Percentiles rank a stretch among this genome's conserved stretches.
Conservation (phyloP, 169 alveolate species). For the Amoebophrya sp. region DNA sequence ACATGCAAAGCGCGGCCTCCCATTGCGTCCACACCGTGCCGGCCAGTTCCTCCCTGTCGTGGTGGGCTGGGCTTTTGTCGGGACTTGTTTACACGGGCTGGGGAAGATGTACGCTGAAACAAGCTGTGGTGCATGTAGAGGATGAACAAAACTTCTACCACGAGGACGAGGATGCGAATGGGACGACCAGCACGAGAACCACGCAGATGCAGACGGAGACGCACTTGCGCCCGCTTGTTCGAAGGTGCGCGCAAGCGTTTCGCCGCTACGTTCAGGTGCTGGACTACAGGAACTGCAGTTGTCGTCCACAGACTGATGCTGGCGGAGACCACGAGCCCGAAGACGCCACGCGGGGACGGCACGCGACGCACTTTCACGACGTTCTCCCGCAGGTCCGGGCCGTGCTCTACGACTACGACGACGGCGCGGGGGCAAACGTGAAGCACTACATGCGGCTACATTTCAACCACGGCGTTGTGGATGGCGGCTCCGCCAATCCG, state of each 20-base stretch:
- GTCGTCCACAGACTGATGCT: not conserved
- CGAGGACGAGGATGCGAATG: no score
- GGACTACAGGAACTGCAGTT: not conserved
- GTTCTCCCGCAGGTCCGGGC: not conserved
- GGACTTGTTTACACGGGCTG: no score
- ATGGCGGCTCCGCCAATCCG: not conserved
- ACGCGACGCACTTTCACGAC: not conserved
- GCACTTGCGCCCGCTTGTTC: no score
- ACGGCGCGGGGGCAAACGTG: not conserved
- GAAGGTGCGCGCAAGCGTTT: not conserved
- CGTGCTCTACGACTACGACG: not conserved
- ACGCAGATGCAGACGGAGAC: no score
- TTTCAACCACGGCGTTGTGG: not conserved
- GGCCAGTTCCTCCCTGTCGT: not conserved
- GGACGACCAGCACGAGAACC: no score
- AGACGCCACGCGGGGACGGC: no score
- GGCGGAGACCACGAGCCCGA: no score
- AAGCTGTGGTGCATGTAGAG: no score
- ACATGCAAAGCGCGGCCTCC: not conserved
- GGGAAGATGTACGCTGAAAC: no score
- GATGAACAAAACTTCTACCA: no score
- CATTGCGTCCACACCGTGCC: no score
- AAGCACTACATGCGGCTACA: not conserved
- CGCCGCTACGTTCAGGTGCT: not conserved
- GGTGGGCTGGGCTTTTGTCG: not conserved